Evolutionary conservation across 805 yeast species (phyloP), one percentile per base, ranked within the genome.

Genomic region (Diddensiella santjacobensis): DNA sequence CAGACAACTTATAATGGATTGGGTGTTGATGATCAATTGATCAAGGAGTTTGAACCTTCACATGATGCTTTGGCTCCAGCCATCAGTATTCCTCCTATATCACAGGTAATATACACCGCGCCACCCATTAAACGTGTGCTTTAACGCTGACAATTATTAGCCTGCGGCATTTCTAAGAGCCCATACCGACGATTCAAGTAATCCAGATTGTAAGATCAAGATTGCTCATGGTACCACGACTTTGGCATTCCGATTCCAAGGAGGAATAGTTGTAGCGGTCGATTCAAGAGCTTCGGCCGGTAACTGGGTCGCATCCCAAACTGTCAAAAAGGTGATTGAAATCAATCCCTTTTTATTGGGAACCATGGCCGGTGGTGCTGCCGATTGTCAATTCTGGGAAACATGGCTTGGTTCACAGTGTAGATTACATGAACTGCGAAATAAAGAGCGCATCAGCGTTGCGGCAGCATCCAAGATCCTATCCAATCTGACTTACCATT

Each of bases 351-450:
- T 87, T 67, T 71, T 93, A 55, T 76, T 93, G 60, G 99, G 99
- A 56, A 93, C 99, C 18, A 83, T 93, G 96, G 99, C 99, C 29
- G 99, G 99, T 71, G 98, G 98, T 73, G 99, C 99, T 43, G 98
- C 98, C 26, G 99, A 93, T 71, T 93, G 99, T 75, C 99, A 93
- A 69, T 93, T 76, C 70, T 93, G 99, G 99, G 98, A 93, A 71
- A 87, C 97, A 31, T 93, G 98, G 98, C 77, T 93, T 52, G 99
- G 99, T 54, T 74, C 96, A 15, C 97, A 93, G 71, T 91, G 98
- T 73, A 77, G 99, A 62, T 71, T 93, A 61, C 95, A 90, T 68
- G 99, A 93, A 68, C 77, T 93, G 62, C 80, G 96, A 65, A 93
- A 91, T 67, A 90, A 91, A 70, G 91, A 89, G 70, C 80, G 99